These are phyloP conservation scores for Lipomyces sp. DNA, from an alignment of 805 yeast species.

Conservation along the genomic window DNA sequence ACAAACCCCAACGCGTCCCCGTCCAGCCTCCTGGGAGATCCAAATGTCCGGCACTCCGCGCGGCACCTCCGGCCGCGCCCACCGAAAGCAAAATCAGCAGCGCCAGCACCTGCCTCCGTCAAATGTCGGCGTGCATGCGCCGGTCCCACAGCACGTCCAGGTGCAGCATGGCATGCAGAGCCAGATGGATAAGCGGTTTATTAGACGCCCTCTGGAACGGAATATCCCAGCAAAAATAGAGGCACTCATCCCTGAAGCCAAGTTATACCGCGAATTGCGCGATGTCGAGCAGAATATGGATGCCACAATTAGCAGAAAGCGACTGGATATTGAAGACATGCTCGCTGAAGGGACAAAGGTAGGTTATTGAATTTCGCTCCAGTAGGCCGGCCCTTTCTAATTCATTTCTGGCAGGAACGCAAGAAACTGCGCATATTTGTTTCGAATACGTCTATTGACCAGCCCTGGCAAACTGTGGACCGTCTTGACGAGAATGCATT, in stretches of 20 bases:
- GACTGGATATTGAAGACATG: slow-evolving; percentile 78
- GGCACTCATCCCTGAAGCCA: slow-evolving; percentile 62
- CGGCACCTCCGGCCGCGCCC: no score
- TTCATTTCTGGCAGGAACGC: slow-evolving; percentile 37
- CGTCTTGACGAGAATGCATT: slow-evolving; percentile 35
- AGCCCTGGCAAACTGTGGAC: slow-evolving; percentile 70
- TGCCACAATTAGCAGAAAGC: slow-evolving; percentile 74
- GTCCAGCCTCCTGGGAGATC: not conserved
- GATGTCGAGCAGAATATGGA: slow-evolving; percentile 84
- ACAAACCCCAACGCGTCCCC: not conserved
- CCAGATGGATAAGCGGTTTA: slow-evolving; percentile 28
- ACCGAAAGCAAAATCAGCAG: not conserved
- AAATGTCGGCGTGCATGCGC: not conserved
- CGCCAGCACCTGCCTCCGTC: not conserved
- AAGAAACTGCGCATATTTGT: slow-evolving; percentile 73
- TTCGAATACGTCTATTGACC: slow-evolving; percentile 78
- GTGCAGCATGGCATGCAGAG: slow-evolving; percentile 11
- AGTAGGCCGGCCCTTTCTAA: slow-evolving; percentile 27
- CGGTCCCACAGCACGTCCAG: not conserved
- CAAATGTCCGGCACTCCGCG: no score
- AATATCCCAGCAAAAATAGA: slow-evolving; percentile 49
- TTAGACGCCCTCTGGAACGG: slow-evolving; percentile 51
- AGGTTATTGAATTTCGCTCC: slow-evolving; percentile 30
- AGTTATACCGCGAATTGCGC: slow-evolving; percentile 61
- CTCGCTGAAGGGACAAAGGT: slow-evolving; percentile 39